Percentiles rank a stretch among this genome's conserved stretches.
Conservation (phyloP, 352 stramenopile genomes). For the Phytopythium cucurbitacearum region DNA sequence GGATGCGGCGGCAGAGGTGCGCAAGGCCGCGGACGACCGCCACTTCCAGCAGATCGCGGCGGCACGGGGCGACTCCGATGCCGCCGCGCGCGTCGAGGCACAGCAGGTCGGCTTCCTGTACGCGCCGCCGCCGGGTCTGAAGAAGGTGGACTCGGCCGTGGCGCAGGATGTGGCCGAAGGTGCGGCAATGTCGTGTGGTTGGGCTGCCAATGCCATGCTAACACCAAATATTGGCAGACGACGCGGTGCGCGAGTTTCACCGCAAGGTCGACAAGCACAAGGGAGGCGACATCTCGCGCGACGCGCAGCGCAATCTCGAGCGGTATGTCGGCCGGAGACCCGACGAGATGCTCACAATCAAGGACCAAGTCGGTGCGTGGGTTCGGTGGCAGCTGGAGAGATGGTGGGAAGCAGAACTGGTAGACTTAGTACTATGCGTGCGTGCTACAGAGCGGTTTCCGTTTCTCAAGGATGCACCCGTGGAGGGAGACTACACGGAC, state of each 20-base stretch:
- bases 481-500: conserved; percentile 80
- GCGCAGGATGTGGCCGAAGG: conserved; percentile 13
- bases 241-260: conserved; percentile 65
- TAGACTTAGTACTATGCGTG: background rate
- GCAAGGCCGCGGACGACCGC: conserved; percentile 45
- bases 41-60: conserved; percentile 59
- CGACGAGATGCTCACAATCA: conserved; percentile 73
- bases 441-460: conserved; percentile 70
- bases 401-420: background rate
- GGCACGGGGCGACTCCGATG: conserved; percentile 45
- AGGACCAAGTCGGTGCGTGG: conserved; percentile 59
- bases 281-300: conserved; percentile 6
- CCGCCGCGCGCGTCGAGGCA: conserved; percentile 27
- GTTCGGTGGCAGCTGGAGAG: background rate
- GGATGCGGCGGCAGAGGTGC: conserved; percentile 66
- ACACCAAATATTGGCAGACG: conserved; percentile 24
- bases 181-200: background rate
- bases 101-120: conserved; percentile 80
- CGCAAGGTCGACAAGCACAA: conserved; percentile 41
- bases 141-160: conserved; percentile 31
- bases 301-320: conserved; percentile 52
- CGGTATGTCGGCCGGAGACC: conserved; percentile 62
- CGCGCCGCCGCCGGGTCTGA: conserved; percentile 57
- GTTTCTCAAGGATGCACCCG: conserved; percentile 85
- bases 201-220: too few relatives aligned